Percentiles rank a stretch among this genome's conserved stretches.
Evolutionary conservation across 441 rosid species (phyloP).

Genomic region (Metrosideros polymorpha): DNA sequence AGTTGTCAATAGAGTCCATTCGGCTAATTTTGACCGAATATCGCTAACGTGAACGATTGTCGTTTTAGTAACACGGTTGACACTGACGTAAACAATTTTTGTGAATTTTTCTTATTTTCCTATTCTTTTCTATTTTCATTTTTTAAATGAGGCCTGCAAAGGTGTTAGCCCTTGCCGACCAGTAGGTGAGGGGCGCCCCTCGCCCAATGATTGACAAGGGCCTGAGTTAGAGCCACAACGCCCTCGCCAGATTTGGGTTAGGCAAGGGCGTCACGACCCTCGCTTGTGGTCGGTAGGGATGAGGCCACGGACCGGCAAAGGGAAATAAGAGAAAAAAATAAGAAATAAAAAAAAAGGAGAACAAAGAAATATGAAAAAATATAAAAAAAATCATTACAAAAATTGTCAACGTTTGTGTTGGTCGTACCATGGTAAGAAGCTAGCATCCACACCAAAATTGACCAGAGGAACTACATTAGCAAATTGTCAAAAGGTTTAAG

Average conservation of each 20-base stretch:
- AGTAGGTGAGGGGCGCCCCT: too few species aligned
- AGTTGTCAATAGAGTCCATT: too few species aligned
- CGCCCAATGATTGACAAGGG: too few species aligned
- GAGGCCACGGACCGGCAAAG: rapidly evolving
- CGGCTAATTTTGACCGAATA: too few species aligned
- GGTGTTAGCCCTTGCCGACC: too few species aligned
- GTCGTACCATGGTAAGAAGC: rapidly evolving
- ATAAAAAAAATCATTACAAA: neutral
- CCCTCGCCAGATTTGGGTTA: neutral
- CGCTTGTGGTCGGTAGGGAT: rapidly evolving
- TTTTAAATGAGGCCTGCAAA: neutral
- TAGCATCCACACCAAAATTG: rapidly evolving
- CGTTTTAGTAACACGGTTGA: too few species aligned
- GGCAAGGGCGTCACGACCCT: neutral
- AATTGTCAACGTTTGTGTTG: rapidly evolving
- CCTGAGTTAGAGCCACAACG: too few species aligned
- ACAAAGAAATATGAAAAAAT: neutral
- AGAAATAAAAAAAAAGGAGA: neutral
- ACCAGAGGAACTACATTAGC: too few species aligned
- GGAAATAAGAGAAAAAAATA: neutral
- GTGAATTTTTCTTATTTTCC: neutral
- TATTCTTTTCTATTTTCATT: neutral
- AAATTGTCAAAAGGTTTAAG: neutral
- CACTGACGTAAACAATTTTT: too few species aligned
- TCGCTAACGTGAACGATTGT: too few species aligned